Percentiles rank a stretch among this genome's conserved stretches.
Conservation (phyloP, 1,139 yeast genomes). For the Waltiozyma sp. region DNA sequence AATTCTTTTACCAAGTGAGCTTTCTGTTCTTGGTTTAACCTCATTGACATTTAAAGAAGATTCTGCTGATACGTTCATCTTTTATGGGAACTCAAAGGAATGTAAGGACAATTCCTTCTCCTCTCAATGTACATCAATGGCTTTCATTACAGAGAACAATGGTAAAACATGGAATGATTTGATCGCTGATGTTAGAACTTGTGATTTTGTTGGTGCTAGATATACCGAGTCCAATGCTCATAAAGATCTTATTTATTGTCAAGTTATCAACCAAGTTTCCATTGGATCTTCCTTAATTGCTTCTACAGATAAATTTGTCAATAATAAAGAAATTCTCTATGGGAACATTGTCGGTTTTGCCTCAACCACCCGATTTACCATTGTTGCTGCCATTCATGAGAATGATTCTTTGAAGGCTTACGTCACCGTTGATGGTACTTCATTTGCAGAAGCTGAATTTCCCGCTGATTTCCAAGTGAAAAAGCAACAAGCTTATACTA, state of each 20-base stretch:
- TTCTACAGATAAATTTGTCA: constrained; percentile 41
- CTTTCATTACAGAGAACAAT: constrained; percentile 51
- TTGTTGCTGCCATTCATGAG: constrained; percentile 47
- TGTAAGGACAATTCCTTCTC: constrained; percentile 28
- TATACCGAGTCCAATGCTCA: constrained; percentile 28
- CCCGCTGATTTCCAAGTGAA: constrained; percentile 59
- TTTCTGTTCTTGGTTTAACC: constrained; percentile 28
- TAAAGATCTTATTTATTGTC: constrained; percentile 54
- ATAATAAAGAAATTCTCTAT: constrained; percentile 27
- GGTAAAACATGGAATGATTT: constrained; percentile 52
- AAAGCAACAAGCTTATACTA: constrained; percentile 71
- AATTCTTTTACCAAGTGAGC: constrained; percentile 37
- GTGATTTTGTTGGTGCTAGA: constrained; percentile 59
- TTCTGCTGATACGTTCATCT: constrained; percentile 42
- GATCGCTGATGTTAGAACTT: constrained; percentile 37
- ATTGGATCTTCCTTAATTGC: constrained; percentile 31
- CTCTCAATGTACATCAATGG: constrained; percentile 40
- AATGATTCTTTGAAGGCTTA: constrained; percentile 41
- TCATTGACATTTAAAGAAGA: constrained; percentile 47
- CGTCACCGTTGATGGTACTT: constrained; percentile 74
- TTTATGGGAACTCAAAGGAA: constrained; percentile 46
- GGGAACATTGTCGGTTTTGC: constrained; percentile 57
- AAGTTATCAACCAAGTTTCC: constrained; percentile 21
- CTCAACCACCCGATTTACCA: constrained; percentile 50
- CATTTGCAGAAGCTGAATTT: constrained; percentile 70